Conservation (phyloP, 169 alveolate species). For the Fabrea salina region DNA sequence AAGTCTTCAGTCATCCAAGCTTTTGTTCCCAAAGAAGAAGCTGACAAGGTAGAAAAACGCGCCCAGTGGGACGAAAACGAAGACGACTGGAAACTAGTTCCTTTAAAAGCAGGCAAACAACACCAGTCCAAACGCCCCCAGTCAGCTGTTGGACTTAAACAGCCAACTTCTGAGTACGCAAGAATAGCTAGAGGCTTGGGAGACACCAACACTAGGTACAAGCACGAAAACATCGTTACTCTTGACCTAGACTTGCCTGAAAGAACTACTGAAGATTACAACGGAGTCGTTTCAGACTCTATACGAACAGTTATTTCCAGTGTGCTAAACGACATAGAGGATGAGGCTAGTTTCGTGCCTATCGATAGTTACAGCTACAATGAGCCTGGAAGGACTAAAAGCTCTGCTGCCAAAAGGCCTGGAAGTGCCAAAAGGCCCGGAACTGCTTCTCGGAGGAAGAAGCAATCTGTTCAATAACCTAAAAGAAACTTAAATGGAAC, state of each 20-base stretch:
- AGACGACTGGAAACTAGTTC: constrained; percentile 61
- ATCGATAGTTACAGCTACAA: constrained; percentile 7
- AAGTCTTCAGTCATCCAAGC: constrained; percentile 64
- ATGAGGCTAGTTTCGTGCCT: constrained; percentile 19
- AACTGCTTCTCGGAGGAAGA: constrained; percentile 16
- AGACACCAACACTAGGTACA: constrained; percentile 69
- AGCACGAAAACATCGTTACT: constrained; percentile 59
- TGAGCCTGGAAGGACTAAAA: neutral
- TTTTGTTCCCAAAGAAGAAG: constrained; percentile 77
- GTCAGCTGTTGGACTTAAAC: constrained; percentile 68
- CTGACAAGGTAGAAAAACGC: constrained; percentile 48
- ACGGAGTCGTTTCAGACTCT: constrained; percentile 32
- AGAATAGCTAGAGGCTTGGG: constrained; percentile 75
- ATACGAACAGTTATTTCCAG: neutral
- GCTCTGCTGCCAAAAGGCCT: neutral
- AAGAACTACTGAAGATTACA: constrained; percentile 73
- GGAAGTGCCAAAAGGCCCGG: constrained; percentile 18
- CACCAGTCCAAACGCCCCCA: constrained; percentile 48
- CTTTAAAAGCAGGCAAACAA: constrained; percentile 31
- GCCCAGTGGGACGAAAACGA: constrained; percentile 64
- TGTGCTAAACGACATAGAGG: constrained; percentile 7
- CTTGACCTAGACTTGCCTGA: constrained; percentile 78
- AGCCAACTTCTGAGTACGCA: constrained; percentile 74
- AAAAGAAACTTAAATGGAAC: too few relatives aligned
- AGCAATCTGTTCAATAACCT: too few relatives aligned